Base-by-base conservation (phyloP, 805 yeast genomes). In the Candida sakaeoensis region DNA sequence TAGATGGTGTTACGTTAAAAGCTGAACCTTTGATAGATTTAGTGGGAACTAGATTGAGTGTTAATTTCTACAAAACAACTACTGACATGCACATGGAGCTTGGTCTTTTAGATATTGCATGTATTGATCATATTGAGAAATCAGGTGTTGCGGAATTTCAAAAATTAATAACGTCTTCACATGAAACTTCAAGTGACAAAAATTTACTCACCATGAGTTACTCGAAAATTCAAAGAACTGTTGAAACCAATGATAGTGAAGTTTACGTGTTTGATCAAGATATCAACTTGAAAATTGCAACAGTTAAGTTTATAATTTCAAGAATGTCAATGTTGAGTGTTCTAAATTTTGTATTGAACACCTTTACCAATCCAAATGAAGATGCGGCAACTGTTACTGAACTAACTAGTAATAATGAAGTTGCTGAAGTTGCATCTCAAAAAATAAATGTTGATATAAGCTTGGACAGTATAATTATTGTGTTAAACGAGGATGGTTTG, bases 281-380 rank as follows among this genome's bases (percentile, higher is more conserved):
- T 47, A 75, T 90, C 4, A 69, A 75, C 7, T 64, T 93, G 37
- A 72, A 79, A 31, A 72, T 93, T 61, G 88, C 96, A 0, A 87
- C 95, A 10, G 75, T 93, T 39, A 78, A 78, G 45, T 72, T 85
- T 26, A 82, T 85, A 2, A 61, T 90, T 5, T 79, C 95, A 0
- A 78, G 97, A 35, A 84, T 79, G 53, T 84, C 95, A 1, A 61
- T 85, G 12, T 68, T 93, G 45, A 83, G 95, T 1, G 64, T 93
- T 10, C 61, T 91, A 47, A 91, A 89, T 57, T 93, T 82, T 57
- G 70, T 85, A 2, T 65, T 90, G 52, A 85, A 88, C 33, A 93
- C 98, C 0, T 93, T 93, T 57, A 84, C 96, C 0, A 82, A 82
- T 58, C 95, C 95, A 0, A 74, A 78, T 45, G 81, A 84, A 1